A percentile compares a stretch with the other conserved stretches of the same genome.
Evolutionary conservation across 768 basidiomycete genomes (phyloP).

Genomic region (Sarcomyxa edulis): DNA sequence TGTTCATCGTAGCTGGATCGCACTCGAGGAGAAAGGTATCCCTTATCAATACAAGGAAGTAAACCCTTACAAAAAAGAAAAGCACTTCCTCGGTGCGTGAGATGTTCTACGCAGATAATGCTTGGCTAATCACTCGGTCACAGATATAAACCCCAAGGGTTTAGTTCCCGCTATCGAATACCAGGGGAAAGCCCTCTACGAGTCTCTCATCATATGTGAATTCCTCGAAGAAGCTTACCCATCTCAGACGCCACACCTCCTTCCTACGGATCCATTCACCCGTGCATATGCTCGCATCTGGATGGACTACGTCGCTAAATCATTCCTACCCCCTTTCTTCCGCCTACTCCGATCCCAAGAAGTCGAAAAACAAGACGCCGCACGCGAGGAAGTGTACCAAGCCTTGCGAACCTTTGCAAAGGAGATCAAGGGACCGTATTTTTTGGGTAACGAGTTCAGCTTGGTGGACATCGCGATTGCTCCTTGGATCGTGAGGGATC

Average conservation of each 20-base stretch:
- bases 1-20: conserved; percentile 60
- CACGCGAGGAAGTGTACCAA: conserved; percentile 21
- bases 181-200: conserved; percentile 56
- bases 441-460: conserved; percentile 47
- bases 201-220: conserved; percentile 59
- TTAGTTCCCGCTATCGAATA: conserved; percentile 54
- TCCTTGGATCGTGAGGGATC: conserved; percentile 48
- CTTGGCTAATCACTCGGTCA: conserved; percentile 1
- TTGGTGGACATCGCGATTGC: conserved; percentile 50
- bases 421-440: conserved; percentile 44
- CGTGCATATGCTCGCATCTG: conserved; percentile 51
- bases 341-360: conserved; percentile 41
- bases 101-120: neutral
- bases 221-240: conserved; percentile 63
- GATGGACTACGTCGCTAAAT: conserved; percentile 52
- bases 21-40: conserved; percentile 60
- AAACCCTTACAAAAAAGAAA: conserved; percentile 67
- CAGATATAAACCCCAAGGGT: conserved; percentile 62
- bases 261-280: conserved; percentile 45
- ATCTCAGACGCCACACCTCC: conserved; percentile 34
- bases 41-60: conserved; percentile 66
- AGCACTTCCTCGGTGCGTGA: conserved; percentile 43
- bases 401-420: conserved; percentile 25
- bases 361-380: conserved; percentile 18
- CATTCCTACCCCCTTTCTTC: conserved; percentile 45